A percentile compares a stretch with the other conserved stretches of the same genome.
These are phyloP conservation scores for Moesziomyces sp. DNA, from an alignment of 1,284 basidiomycete species.

Conservation along the genomic window DNA sequence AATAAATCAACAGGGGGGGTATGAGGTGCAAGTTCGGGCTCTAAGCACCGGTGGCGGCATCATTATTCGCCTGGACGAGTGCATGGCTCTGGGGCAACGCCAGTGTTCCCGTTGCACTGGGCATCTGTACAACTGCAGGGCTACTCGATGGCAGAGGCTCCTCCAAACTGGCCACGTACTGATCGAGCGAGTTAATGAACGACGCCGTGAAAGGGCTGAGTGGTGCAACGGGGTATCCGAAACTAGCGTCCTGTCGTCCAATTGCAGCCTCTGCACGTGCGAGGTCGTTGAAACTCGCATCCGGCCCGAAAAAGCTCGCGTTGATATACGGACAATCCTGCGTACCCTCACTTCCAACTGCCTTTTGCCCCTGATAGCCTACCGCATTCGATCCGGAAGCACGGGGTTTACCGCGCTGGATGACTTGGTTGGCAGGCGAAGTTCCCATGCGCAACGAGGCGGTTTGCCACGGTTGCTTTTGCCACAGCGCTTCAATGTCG, in stretches of 20 bases:
- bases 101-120: conserved; percentile 13
- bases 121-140: conserved; percentile 8
- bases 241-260: conserved; percentile 42
- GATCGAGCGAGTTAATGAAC: conserved; percentile 45
- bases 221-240: conserved; percentile 35
- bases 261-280: conserved; percentile 39
- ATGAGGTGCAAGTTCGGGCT: too few relatives aligned
- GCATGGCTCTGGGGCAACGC: conserved; percentile 27
- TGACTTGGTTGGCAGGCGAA: conserved; percentile 16
- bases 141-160: conserved; percentile 36
- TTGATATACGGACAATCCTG: conserved; percentile 39
- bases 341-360: too few relatives aligned
- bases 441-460: conserved; percentile 45
- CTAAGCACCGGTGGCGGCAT: too few relatives aligned
- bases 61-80: conserved; percentile 9
- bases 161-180: conserved; percentile 46
- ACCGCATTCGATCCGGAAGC: conserved; percentile 1
- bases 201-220: conserved; percentile 39
- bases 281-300: conserved; percentile 42
- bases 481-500: conserved; percentile 49
- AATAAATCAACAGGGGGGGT: too few relatives aligned
- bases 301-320: conserved; percentile 41
- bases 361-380: too few relatives aligned
- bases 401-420: conserved; percentile 13
- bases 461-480: conserved; percentile 50